phyloP scores from a whole-genome alignment of 164 flowering plant species.

The Chimonanthus praecox region DNA sequence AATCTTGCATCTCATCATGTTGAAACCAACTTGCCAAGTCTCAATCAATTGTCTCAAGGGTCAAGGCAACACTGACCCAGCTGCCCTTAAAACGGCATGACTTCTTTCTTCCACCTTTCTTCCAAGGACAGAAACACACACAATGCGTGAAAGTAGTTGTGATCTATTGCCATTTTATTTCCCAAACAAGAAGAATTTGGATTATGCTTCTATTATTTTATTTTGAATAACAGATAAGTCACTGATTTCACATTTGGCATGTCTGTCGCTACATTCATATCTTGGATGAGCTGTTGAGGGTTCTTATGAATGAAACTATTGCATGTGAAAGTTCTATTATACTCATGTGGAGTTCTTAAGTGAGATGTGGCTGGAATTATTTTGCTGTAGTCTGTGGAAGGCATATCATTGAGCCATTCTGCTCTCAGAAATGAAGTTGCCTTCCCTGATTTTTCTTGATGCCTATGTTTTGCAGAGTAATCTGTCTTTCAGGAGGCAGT shows the following conservation, averaged over 20 bases:
- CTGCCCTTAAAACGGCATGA: too few relatives aligned
- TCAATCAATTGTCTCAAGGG: too few relatives aligned
- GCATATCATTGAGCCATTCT: background rate
- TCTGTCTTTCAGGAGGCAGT: conserved; percentile 3
- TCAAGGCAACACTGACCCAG: too few relatives aligned
- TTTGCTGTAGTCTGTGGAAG: background rate
- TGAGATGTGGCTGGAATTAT: background rate
- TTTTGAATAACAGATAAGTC: background rate
- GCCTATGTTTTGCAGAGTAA: conserved; percentile 5
- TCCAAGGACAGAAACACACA: too few relatives aligned
- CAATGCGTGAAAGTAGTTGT: too few relatives aligned
- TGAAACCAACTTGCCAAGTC: too few relatives aligned
- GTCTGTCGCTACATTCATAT: background rate
- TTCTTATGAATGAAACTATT: background rate
- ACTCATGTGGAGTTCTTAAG: background rate
- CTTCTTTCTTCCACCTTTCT: too few relatives aligned
- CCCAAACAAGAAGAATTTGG: background rate
- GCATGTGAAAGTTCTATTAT: background rate
- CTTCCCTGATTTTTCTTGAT: background rate
- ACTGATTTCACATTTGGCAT: background rate
- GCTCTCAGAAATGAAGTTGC: conserved; percentile 3
- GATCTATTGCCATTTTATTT: background rate
- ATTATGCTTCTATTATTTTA: background rate
- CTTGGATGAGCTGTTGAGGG: background rate
- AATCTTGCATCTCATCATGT: too few relatives aligned